A percentile compares a stretch with the other conserved stretches of the same genome.
phyloP scores from a whole-genome alignment of 257 asterid species.

The Solanum tacnaense region DNA sequence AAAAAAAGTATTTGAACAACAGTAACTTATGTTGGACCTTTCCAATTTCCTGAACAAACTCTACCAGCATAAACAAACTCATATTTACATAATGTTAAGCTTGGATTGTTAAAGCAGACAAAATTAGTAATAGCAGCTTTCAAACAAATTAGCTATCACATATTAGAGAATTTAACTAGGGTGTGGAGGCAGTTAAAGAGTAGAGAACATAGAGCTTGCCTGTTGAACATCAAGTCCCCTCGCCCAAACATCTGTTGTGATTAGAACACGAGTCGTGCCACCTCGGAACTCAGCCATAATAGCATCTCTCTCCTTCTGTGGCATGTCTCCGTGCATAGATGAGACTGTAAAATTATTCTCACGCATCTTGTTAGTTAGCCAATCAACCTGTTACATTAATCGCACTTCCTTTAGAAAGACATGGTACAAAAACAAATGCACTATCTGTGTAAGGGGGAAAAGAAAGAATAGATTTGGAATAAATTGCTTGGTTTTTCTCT shows the following conservation, averaged over 20 bases:
- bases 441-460: background rate
- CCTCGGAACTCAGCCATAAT: conserved; percentile 80
- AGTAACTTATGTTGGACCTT: background rate
- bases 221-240: conserved; percentile 97
- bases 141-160: background rate
- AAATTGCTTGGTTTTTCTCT: background rate
- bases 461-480: background rate
- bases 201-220: conserved; percentile 26
- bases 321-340: conserved; percentile 99
- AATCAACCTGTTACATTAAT: conserved; percentile 57
- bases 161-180: background rate
- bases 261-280: conserved; percentile 84
- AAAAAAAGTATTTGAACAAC: background rate
- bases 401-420: background rate
- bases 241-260: conserved; percentile 99
- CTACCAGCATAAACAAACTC: background rate
- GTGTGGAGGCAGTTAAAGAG: background rate
- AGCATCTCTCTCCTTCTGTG: conserved; percentile 92
- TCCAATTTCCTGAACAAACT: background rate
- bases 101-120: background rate
- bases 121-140: background rate
- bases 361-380: conserved; percentile 87
- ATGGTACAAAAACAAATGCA: background rate
- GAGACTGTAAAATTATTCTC: conserved; percentile 87
- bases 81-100: background rate